Conservation (phyloP, 2,329 filamentous ascomycete species). For the Clarireedia hainanense region DNA sequence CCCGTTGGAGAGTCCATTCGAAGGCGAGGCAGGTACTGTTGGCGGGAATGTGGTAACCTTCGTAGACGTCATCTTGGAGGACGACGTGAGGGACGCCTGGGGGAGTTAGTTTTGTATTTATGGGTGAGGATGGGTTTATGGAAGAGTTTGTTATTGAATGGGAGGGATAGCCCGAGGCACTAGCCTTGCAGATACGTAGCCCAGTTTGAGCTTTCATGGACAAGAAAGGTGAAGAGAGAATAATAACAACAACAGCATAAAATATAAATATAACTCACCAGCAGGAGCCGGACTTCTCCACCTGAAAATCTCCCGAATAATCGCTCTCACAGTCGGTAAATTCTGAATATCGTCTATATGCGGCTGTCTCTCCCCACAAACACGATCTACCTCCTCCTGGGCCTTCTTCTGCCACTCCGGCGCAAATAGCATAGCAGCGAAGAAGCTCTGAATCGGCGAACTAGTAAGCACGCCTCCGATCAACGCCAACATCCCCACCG, state of each 20-base stretch:
- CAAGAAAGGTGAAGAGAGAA: too few relatives aligned
- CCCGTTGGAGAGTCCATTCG: slow-evolving; percentile 18
- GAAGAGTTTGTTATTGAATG: slow-evolving; percentile 24
- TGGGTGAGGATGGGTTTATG: neutral
- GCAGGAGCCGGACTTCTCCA: slow-evolving; percentile 8
- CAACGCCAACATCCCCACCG: slow-evolving; percentile 3
- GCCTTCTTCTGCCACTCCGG: slow-evolving; percentile 17
- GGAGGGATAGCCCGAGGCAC: too few relatives aligned
- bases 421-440: slow-evolving; percentile 19
- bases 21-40: slow-evolving; percentile 31
- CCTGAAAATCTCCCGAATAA: slow-evolving; percentile 36
- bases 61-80: slow-evolving; percentile 46
- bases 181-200: too few relatives aligned
- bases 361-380: slow-evolving; percentile 41
- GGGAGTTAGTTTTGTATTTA: slow-evolving; percentile 25
- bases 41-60: slow-evolving; percentile 23
- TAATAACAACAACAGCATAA: neutral
- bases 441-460: slow-evolving; percentile 24
- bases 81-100: slow-evolving; percentile 47
- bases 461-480: slow-evolving; percentile 21
- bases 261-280: slow-evolving; percentile 29
- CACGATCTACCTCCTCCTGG: slow-evolving; percentile 38
- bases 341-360: slow-evolving; percentile 36
- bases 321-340: slow-evolving; percentile 37
- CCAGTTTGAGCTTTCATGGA: too few relatives aligned